Conservation (phyloP, 2,329 filamentous ascomycete species). For the Ilyonectria destructans region DNA sequence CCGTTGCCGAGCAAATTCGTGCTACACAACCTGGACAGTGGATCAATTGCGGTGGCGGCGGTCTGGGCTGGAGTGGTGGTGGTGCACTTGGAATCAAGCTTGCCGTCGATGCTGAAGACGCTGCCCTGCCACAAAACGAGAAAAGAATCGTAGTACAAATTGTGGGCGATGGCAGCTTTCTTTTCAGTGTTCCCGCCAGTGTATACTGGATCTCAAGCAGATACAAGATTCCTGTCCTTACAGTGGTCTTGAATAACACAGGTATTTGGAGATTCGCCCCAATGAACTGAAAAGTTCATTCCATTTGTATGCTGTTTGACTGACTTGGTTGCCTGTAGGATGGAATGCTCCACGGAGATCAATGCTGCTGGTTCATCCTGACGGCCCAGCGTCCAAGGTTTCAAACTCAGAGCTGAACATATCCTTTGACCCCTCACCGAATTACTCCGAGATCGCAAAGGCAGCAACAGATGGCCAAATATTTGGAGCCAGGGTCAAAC, state of each 20-base stretch:
- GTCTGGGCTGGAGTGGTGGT: slow-evolving; percentile 85
- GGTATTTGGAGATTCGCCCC: slow-evolving; percentile 50
- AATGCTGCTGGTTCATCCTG: slow-evolving; percentile 69
- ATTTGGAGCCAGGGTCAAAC: slow-evolving; percentile 17
- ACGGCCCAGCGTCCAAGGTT: slow-evolving; percentile 66
- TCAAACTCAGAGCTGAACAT: slow-evolving; percentile 74
- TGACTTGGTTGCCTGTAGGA: slow-evolving; percentile 48
- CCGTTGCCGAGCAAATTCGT: slow-evolving; percentile 80
- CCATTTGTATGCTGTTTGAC: too few relatives aligned
- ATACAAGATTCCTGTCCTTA: slow-evolving; percentile 68
- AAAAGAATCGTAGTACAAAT: slow-evolving; percentile 66
- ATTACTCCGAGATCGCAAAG: slow-evolving; percentile 72
- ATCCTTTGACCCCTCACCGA: slow-evolving; percentile 69
- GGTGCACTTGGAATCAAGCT: slow-evolving; percentile 83
- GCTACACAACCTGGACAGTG: slow-evolving; percentile 78
- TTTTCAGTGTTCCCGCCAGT: slow-evolving; percentile 67
- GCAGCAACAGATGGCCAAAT: slow-evolving; percentile 58
- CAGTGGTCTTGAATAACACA: slow-evolving; percentile 69
- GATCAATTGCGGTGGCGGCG: slow-evolving; percentile 86
- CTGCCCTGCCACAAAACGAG: slow-evolving; percentile 53
- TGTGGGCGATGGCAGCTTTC: slow-evolving; percentile 69
- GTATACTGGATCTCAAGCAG: slow-evolving; percentile 69
- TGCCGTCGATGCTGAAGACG: slow-evolving; percentile 63
- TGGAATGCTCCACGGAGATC: slow-evolving; percentile 73
- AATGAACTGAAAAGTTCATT: too few relatives aligned